Base-by-base conservation (phyloP, 2,329 filamentous ascomycete genomes). In the Cercospora sp. region DNA sequence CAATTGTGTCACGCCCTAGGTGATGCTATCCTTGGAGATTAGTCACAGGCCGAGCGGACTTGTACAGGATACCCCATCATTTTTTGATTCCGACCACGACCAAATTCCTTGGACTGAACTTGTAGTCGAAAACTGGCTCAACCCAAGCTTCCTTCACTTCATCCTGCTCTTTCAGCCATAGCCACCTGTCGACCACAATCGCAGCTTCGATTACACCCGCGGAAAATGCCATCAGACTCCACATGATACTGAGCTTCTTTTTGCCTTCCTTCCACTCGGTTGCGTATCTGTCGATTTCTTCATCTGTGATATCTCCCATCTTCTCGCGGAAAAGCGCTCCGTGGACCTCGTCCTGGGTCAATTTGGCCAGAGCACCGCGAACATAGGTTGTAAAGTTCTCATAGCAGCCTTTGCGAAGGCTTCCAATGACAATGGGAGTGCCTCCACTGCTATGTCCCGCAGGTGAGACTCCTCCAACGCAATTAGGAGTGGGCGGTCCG, bases 161-260 rank as follows among this genome's bases (percentile, higher is more conserved):
- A 60, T 81, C 75, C 73, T 96, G 91, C 81, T 99, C 94, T 67
- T 84, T 86, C 72, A 99, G 82, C 81, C 90, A 99, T 69, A 91
- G 82, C 91, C 93, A 99, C 57, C 95, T 86, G 83, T 99, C 95
- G 57, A 90, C 88, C 62, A 96, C 93, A 74, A 99, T 94, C 67
- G 96, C 83, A 33, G 93, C 92, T 82, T 99, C 95, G 2, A 96
- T 89, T 3, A 97, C 90, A 20, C 88, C 88, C 2, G 94, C 94
- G 78, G 93, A 96, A 75, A 97, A 97, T 0, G 95, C 94, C 94
- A 99, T 99, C 75, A 99, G 79, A 73, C 88, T 93, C 95, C 95
- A 99, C 67, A 96, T 87, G 7, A 96, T 86, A 75, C 91, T 93
- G 45, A 99, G 81, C 76, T 97, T 91, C 74, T 93, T 91, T 81